A percentile compares a stretch with the other conserved stretches of the same genome.
Evolutionary conservation across 306 rosid species (phyloP).

Genomic region (Vigna radiata): DNA sequence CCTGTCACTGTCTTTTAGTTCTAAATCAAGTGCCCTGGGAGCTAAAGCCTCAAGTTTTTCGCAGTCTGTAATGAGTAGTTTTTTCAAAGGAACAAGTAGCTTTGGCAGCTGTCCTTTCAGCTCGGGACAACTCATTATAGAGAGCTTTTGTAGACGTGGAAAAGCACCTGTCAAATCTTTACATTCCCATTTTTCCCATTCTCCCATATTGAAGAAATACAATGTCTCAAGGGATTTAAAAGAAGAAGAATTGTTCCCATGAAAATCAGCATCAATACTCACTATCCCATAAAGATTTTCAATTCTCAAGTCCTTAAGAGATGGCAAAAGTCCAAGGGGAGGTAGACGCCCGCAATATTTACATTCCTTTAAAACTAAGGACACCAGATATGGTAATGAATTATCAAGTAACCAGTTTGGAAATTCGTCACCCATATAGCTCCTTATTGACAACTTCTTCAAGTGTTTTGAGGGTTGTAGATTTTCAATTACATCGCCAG

Average conservation of each 20-base stretch:
- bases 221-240: too few species aligned
- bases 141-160: not conserved
- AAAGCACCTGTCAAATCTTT: not conserved
- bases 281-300: too few species aligned
- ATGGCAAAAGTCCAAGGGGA: not conserved
- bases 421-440: not conserved
- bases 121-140: not conserved
- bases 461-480: not conserved
- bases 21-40: not conserved
- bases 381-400: too few species aligned
- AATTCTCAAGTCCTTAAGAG: too few species aligned
- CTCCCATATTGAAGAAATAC: not conserved
- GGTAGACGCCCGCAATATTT: too few species aligned
- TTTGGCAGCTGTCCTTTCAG: not conserved
- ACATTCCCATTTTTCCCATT: not conserved
- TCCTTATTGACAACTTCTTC: not conserved
- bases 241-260: too few species aligned
- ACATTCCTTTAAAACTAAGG: too few species aligned
- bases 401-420: too few species aligned
- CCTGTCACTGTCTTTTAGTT: not conserved
- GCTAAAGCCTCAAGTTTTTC: not conserved
- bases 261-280: too few species aligned
- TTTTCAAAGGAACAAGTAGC: not conserved
- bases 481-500: not conserved
- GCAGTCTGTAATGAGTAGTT: not conserved